Percentiles rank a stretch among this genome's conserved stretches.
These are phyloP conservation scores for Emiliania huxleyi DNA, from an alignment of 78 protist genomes.

Conservation along the genomic window DNA sequence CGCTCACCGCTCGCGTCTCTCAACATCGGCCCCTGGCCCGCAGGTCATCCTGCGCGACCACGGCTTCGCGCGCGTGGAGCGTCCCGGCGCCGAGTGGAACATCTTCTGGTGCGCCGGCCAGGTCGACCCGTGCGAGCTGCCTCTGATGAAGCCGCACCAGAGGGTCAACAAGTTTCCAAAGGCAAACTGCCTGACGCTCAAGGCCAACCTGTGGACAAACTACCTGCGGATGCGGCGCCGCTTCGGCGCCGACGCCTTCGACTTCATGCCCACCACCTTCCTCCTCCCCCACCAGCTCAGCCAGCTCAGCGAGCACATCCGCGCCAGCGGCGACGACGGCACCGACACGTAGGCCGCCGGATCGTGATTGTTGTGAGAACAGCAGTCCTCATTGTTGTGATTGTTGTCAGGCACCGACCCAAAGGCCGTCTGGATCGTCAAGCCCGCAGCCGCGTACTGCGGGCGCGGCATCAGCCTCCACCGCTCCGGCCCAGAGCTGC, in stretches of 20 bases:
- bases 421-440: slow-evolving; percentile 25
- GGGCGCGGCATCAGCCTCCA: slow-evolving; percentile 48
- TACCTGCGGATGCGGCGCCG: background rate
- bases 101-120: slow-evolving; percentile 26
- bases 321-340: background rate
- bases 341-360: too few species aligned
- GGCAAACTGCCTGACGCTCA: slow-evolving; percentile 41
- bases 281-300: background rate
- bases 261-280: slow-evolving; percentile 39
- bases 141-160: background rate
- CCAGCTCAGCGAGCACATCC: background rate
- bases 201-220: slow-evolving; percentile 38
- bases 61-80: background rate
- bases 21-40: too few species aligned
- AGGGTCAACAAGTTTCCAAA: slow-evolving; percentile 65
- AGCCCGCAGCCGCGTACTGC: slow-evolving; percentile 33
- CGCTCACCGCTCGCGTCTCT: too few species aligned
- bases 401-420: too few species aligned
- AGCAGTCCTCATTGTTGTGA: too few species aligned
- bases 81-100: background rate
- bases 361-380: too few species aligned
- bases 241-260: background rate
- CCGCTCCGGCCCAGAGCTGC: background rate
- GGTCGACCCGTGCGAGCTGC: background rate
- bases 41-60: slow-evolving; percentile 19